Conservation (phyloP, 2,329 filamentous ascomycete species). For the Huntiella abstrusa region DNA sequence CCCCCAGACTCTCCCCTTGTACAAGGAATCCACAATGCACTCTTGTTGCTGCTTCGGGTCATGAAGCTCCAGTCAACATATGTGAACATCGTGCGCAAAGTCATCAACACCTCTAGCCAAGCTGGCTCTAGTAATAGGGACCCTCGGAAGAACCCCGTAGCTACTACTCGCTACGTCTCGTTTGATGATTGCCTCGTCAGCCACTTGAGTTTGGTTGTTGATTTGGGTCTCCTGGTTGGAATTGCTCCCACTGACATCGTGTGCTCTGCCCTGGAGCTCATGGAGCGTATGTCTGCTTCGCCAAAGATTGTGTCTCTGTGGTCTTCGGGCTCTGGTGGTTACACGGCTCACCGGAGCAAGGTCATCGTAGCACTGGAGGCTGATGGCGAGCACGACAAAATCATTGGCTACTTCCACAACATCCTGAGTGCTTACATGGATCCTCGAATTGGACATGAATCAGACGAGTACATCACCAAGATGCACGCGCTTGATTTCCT, state of each 20-base stretch:
- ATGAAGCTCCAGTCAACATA: slow-evolving; percentile 84
- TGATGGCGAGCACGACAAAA: slow-evolving; percentile 60
- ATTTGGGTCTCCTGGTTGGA: slow-evolving; percentile 72
- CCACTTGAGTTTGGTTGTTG: slow-evolving; percentile 58
- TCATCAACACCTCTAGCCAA: slow-evolving; percentile 28
- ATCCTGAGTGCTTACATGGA: slow-evolving; percentile 43
- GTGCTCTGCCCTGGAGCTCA: slow-evolving; percentile 57
- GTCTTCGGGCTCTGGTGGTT: slow-evolving; percentile 18
- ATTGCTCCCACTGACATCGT: slow-evolving; percentile 67
- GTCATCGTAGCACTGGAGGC: slow-evolving; percentile 76
- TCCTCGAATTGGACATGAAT: slow-evolving; percentile 47
- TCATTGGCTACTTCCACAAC: slow-evolving; percentile 20
- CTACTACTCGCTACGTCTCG: slow-evolving; percentile 54
- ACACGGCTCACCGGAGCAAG: slow-evolving; percentile 47
- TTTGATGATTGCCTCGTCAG: slow-evolving; percentile 84
- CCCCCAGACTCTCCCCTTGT: slow-evolving; percentile 65
- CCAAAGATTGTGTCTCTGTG: slow-evolving; percentile 58
- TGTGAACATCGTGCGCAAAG: slow-evolving; percentile 55
- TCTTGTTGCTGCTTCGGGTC: slow-evolving; percentile 67
- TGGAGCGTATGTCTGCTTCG: slow-evolving; percentile 75
- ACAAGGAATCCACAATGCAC: slow-evolving; percentile 55
- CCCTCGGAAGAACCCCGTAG: slow-evolving; percentile 29
- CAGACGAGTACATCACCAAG: slow-evolving; percentile 64
- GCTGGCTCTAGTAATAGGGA: slow-evolving; percentile 19
- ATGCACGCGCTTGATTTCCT: slow-evolving; percentile 72